phyloP scores from a whole-genome alignment of 2,329 filamentous ascomycete species.

The Alternaria sp. region DNA sequence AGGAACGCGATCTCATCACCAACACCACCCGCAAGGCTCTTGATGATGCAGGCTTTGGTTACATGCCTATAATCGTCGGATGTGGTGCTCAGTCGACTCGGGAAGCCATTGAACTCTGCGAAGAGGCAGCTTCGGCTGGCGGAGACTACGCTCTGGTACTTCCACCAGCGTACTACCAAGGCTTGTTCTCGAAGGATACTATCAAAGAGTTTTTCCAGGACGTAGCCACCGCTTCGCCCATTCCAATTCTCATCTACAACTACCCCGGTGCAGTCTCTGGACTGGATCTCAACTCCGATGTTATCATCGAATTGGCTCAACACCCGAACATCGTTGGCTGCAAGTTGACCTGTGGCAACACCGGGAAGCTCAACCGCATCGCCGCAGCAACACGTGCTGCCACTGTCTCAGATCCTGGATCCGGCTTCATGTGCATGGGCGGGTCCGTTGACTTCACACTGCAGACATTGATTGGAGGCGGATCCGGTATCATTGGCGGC shows the following conservation, averaged over 20 bases:
- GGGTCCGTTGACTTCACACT: conserved; percentile 78
- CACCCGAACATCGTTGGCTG: conserved; percentile 74
- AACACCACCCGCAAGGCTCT: conserved; percentile 73
- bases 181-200: conserved; percentile 68
- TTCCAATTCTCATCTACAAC: conserved; percentile 75
- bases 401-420: conserved; percentile 49
- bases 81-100: conserved; percentile 77
- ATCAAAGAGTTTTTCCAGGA: conserved; percentile 70
- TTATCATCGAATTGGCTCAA: conserved; percentile 65
- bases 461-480: conserved; percentile 73
- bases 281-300: conserved; percentile 70
- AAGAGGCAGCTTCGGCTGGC: conserved; percentile 72
- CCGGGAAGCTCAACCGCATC: conserved; percentile 70
- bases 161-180: conserved; percentile 78
- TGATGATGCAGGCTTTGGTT: conserved; percentile 69
- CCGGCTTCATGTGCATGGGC: conserved; percentile 73
- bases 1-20: conserved; percentile 74
- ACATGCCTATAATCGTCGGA: conserved; percentile 78
- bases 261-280: conserved; percentile 71
- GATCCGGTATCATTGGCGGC: conserved; percentile 75
- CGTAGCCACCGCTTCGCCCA: conserved; percentile 68
- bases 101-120: conserved; percentile 74
- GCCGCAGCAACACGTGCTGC: conserved; percentile 61
- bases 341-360: conserved; percentile 75
- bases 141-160: conserved; percentile 80